These are phyloP conservation scores for Trichomonascus vanleenenianus DNA, from an alignment of 805 yeast species.

Conservation along the genomic window DNA sequence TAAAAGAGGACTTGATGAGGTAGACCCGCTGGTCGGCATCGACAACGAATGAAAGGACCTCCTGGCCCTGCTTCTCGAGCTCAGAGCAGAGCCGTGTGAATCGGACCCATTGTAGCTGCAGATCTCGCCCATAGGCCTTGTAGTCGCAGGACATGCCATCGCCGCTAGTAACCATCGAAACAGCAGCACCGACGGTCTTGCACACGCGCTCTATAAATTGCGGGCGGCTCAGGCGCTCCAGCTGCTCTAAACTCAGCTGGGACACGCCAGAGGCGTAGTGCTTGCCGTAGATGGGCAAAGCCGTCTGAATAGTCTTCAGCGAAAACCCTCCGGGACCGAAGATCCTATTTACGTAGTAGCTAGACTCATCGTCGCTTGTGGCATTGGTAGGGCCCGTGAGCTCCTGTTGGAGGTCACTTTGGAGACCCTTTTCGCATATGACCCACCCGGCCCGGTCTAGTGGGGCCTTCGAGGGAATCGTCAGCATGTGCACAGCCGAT, in stretches of 20 bases:
- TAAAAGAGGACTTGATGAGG: slow-evolving; percentile 31
- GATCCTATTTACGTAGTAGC: slow-evolving; percentile 35
- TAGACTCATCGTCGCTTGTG: slow-evolving; percentile 12
- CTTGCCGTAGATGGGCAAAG: slow-evolving; percentile 42
- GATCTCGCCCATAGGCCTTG: slow-evolving; percentile 30
- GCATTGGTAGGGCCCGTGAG: slow-evolving; percentile 17
- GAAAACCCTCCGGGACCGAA: slow-evolving; percentile 46
- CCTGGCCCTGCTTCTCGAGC: slow-evolving; percentile 50
- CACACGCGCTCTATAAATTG: slow-evolving; percentile 13
- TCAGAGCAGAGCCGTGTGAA: slow-evolving; percentile 70
- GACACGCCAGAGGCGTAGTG: slow-evolving; percentile 29
- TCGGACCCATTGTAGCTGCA: slow-evolving; percentile 55
- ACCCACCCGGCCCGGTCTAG: not conserved
- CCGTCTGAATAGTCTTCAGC: slow-evolving; percentile 41
- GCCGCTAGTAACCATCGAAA: slow-evolving; percentile 10
- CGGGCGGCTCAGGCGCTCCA: not conserved
- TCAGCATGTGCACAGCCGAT: slow-evolving; percentile 30
- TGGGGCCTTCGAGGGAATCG: not conserved
- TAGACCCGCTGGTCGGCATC: slow-evolving; percentile 22
- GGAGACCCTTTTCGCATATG: not conserved
- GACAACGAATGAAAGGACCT: slow-evolving; percentile 46
- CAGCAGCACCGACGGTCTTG: slow-evolving; percentile 28
- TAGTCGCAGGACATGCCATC: slow-evolving; percentile 19
- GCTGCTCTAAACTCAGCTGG: not conserved
- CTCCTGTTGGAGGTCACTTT: not conserved